Evolutionary conservation across 179 eudicot species (phyloP), one percentile per base, ranked within the genome.

Genomic region (Gypsophila paniculata): DNA sequence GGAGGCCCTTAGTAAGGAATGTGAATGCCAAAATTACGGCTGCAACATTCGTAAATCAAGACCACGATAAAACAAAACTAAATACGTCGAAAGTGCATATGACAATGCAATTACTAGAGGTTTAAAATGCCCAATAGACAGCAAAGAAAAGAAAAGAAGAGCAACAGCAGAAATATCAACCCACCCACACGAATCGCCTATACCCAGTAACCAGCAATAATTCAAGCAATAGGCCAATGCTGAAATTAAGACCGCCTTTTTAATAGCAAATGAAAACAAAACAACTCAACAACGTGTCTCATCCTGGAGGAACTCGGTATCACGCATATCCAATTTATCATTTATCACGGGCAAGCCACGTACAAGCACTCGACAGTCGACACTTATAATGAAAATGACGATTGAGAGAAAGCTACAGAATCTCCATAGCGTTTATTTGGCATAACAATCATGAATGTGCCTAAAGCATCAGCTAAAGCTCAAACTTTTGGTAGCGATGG

Each of bases 1-100:
- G 22, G 18, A 70, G 46, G 39, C 25, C 23, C 65, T 62, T 58
- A 67, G 57, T 49, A 38, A 68, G 49, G 51, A 57, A 26, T 68
- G 17, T 11, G 42, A 65, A 38, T 46, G 51, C 42, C 36, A 68
- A 59, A 14, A 10, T 10, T 8, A 17, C 8, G 29, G 25, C 22
- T 3, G 17, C 4, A 19, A 17, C 5, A 12, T 23, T 36, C 34
- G 38, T n/a, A 15, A 44, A 52, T 69, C 32, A 34, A 53, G 3
- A 34, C 46, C 61, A 34, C 11, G 18, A 26, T 68, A 49, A 15
- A 14, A 39, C 21, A 32, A 17, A 3, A 13, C 42, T 13, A 14
- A 32, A 32, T 17, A 61, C 12, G 52, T 46, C 10, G 52, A 46
- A 46, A 25, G 17, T 23, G 22, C 42, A 32, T 12, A 26, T 22